These are phyloP conservation scores for Pichia pseudocactophila DNA, from an alignment of 805 yeast genomes.

Conservation along the genomic window DNA sequence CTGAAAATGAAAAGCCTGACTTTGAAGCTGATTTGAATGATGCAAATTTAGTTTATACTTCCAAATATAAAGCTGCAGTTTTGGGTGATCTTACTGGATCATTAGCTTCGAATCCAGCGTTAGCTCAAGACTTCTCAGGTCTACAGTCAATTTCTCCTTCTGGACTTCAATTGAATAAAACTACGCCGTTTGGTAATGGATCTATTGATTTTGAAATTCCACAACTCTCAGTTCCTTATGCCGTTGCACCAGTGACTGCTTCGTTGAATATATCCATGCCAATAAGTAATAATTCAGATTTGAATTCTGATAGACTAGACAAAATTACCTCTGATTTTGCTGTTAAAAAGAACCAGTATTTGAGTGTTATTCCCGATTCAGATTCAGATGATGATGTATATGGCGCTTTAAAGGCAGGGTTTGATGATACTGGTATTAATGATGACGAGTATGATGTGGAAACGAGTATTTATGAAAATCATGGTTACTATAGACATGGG, in stretches of 20 bases:
- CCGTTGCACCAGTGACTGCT: constrained; percentile 73
- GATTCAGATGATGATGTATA: constrained; percentile 37
- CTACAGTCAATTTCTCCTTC: constrained; percentile 21
- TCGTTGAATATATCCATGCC: constrained; percentile 29
- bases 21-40: constrained; percentile 3
- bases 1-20: constrained; percentile 2
- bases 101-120: constrained; percentile 5
- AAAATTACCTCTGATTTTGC: constrained; percentile 5
- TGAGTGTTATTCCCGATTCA: constrained; percentile 12
- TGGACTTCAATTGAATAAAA: constrained; percentile 21
- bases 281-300: background rate
- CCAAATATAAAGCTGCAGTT: constrained; percentile 1
- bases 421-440: constrained; percentile 30
- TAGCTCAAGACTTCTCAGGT: constrained; percentile 7
- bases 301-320: background rate
- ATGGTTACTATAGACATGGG: constrained; percentile 25
- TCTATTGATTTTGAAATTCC: constrained; percentile 27
- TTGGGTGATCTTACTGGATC: constrained; percentile 9
- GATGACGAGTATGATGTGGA: constrained; percentile 35
- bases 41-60: constrained; percentile 1
- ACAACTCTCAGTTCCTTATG: constrained; percentile 51
- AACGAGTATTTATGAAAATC: constrained; percentile 15
- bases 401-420: constrained; percentile 23
- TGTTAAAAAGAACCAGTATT: constrained; percentile 7
- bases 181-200: constrained; percentile 25